Percentiles rank a stretch among this genome's conserved stretches.
These are phyloP conservation scores for Hyphodiscus sp. DNA, from an alignment of 2,329 filamentous ascomycete genomes.

Conservation along the genomic window DNA sequence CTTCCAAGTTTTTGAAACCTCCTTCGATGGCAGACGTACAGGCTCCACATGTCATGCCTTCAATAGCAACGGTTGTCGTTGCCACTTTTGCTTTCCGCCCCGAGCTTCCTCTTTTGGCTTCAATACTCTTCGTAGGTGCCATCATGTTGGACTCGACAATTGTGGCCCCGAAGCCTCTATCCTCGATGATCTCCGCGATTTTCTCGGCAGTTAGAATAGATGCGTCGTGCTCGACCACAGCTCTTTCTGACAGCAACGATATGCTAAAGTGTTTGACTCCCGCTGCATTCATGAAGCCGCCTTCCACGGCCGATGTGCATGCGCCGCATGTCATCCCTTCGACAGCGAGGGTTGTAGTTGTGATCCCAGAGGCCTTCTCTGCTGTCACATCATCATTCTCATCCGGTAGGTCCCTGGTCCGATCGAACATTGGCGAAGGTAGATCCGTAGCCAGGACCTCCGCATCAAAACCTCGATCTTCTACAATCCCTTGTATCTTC, in stretches of 20 bases:
- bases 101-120: conserved; percentile 24
- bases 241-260: conserved; percentile 75
- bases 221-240: conserved; percentile 76
- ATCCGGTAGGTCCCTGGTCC: conserved; percentile 30
- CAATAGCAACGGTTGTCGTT: conserved; percentile 80
- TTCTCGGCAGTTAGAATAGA: conserved; percentile 43
- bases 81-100: conserved; percentile 37
- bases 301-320: conserved; percentile 79
- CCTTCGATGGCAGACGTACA: conserved; percentile 89
- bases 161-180: conserved; percentile 73
- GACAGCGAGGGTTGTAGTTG: conserved; percentile 70
- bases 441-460: conserved; percentile 79
- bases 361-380: conserved; percentile 31
- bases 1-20: conserved; percentile 70
- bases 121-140: conserved; percentile 28
- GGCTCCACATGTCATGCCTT: conserved; percentile 96
- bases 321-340: conserved; percentile 90
- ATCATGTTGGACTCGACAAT: conserved; percentile 64
- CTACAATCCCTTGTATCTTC: conserved; percentile 75
- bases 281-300: conserved; percentile 66
- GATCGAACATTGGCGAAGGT: conserved; percentile 43
- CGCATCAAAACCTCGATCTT: conserved; percentile 88
- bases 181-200: conserved; percentile 54
- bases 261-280: conserved; percentile 75
- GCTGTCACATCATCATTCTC: conserved; percentile 28